Base-by-base conservation (phyloP, 2,329 filamentous ascomycete genomes). In the Aspergillus sclerotialis region DNA sequence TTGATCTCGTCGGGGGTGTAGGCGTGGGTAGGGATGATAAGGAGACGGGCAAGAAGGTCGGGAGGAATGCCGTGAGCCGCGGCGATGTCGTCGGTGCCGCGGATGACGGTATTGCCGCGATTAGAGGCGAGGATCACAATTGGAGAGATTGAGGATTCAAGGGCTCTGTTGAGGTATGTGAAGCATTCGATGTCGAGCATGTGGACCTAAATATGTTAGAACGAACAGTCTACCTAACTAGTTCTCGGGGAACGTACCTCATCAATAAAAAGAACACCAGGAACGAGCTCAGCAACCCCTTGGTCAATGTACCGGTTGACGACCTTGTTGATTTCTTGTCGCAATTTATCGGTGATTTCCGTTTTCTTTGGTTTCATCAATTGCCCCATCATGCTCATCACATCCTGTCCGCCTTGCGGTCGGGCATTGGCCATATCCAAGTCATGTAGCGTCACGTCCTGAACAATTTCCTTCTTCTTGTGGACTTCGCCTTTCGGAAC, bases 361-460 rank as follows among this genome's bases (percentile, higher is more conserved):
- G 92, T 98, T 80, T 95, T 95, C 72, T 93, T 93, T 42, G 92
- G 92, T 75, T 96, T 96, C 88, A 96, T 95, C 56, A 98, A 69
- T 66, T 98, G 92, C 53, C 92, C 92, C 90, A 98, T 96, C 92
- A 98, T 96, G 70, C 89, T 95, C 89, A 98, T 96, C 48, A 98
- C 94, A 63, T 98, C 92, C 71, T 98, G 92, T 28, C 92, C 92
- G 34, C 92, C 92, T 69, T 96, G 88, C 4, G 92, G 92, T 53
- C 90, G 75, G 10, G 92, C 84, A 55, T 98, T 98, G 45, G 92
- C 92, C 43, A 96, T 83, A 56, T 98, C 92, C 37, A 98, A 72
- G 58, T 98, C 92, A 63, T 98, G 92, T 45, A 98, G 75, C 29
- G 92, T 95, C 43, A 98, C 92, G 55, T 98, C 92, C 63, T 98